Percentiles rank a stretch among this genome's conserved stretches.
phyloP scores from a whole-genome alignment of 2,329 filamentous ascomycete species.

The Epicoccum sorghinum region DNA sequence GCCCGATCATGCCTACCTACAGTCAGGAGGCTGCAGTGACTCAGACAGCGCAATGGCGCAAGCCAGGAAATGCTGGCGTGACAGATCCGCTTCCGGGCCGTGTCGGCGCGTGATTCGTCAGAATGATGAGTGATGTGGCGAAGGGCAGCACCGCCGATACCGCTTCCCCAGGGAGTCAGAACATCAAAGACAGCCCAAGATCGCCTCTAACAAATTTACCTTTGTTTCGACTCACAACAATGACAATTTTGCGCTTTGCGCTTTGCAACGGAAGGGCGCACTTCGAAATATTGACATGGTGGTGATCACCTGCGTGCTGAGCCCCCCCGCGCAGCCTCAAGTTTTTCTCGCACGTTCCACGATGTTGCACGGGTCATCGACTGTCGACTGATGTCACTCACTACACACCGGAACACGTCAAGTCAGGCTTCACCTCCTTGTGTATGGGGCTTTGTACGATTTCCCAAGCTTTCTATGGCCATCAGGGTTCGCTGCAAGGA shows the following conservation, averaged over 20 bases:
- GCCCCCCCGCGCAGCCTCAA: background rate
- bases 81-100: slow-evolving; percentile 27
- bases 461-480: background rate
- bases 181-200: slow-evolving; percentile 18
- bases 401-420: slow-evolving; percentile 13
- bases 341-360: slow-evolving; percentile 17
- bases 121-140: slow-evolving; percentile 27
- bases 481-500: background rate
- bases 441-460: background rate
- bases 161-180: slow-evolving; percentile 35
- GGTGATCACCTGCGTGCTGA: background rate
- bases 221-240: slow-evolving; percentile 14
- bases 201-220: slow-evolving; percentile 19
- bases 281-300: background rate
- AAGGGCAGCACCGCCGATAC: slow-evolving; percentile 24
- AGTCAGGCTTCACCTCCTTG: slow-evolving; percentile 12
- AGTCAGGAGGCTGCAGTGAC: slow-evolving; percentile 44
- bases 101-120: slow-evolving; percentile 38
- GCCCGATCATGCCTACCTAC: slow-evolving; percentile 28
- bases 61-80: slow-evolving; percentile 29
- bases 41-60: slow-evolving; percentile 37
- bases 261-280: slow-evolving; percentile 7
- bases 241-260: background rate
- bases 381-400: slow-evolving; percentile 3
- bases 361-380: slow-evolving; percentile 17